These are phyloP conservation scores for Camellia granthamiana DNA, from an alignment of 148 eudicot genomes.

Conservation along the genomic window DNA sequence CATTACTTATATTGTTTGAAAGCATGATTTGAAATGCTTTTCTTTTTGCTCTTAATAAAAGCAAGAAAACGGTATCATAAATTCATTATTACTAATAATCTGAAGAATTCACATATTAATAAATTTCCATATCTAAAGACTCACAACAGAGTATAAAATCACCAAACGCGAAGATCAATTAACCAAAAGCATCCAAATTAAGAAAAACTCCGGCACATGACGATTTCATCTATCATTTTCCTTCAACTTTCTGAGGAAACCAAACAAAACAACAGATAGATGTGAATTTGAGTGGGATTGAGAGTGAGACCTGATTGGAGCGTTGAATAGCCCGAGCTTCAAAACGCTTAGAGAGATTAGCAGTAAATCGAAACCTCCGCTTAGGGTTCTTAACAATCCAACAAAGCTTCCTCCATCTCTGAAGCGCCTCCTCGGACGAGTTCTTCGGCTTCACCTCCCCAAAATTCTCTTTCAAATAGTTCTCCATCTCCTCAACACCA, in stretches of 20 bases:
- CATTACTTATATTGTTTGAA: no score
- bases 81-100: no score
- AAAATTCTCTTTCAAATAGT: conserved; percentile 56
- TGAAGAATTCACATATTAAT: neutral
- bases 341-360: conserved; percentile 72
- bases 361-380: conserved; percentile 75
- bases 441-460: conserved; percentile 79
- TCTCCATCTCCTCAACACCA: conserved; percentile 43
- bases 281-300: neutral
- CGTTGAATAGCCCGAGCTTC: conserved; percentile 73
- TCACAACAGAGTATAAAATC: no score
- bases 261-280: neutral
- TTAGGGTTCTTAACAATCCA: conserved; percentile 75
- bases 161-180: no score
- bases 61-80: neutral
- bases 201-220: neutral
- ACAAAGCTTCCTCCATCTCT: conserved; percentile 73
- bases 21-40: neutral
- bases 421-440: conserved; percentile 82
- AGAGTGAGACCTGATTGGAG: conserved; percentile 61
- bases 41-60: neutral
- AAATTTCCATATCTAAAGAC: no score
- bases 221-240: neutral
- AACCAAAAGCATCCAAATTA: no score
- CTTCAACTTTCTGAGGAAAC: neutral